A percentile compares a stretch with the other conserved stretches of the same genome.
These are phyloP conservation scores for Kodamaea kaohsiungensis DNA, from an alignment of 805 yeast species.

Conservation along the genomic window DNA sequence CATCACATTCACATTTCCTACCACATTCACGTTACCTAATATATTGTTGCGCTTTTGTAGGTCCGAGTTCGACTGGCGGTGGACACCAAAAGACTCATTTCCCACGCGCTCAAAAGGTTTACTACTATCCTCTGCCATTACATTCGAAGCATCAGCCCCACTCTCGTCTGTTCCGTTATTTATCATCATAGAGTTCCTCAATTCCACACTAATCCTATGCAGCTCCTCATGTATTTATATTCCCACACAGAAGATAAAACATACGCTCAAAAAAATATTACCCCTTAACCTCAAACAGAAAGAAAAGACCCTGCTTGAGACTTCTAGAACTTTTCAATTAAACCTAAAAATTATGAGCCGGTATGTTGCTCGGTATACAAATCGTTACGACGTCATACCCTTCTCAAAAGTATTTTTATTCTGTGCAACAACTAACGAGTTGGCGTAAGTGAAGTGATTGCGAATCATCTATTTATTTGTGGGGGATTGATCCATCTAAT, in stretches of 20 bases:
- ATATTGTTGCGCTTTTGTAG: neutral
- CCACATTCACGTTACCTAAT: neutral
- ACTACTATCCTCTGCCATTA: neutral
- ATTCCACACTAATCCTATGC: neutral
- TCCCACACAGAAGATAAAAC: neutral
- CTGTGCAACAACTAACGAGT: neutral
- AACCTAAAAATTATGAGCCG: neutral
- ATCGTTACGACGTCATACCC: neutral
- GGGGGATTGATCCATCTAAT: too few species aligned
- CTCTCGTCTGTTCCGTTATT: neutral
- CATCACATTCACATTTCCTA: neutral
- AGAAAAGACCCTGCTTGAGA: constrained; percentile 3
- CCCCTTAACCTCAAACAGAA: neutral
- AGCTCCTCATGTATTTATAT: neutral
- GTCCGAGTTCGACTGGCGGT: neutral
- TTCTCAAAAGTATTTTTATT: neutral
- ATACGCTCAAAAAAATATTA: neutral
- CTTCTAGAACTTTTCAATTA: neutral
- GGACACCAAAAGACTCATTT: neutral
- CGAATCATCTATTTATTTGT: neutral
- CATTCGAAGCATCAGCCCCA: neutral
- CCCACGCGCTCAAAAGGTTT: neutral
- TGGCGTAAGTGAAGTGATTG: neutral
- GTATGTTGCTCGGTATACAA: neutral
- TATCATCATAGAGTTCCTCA: neutral